Evolutionary conservation across 2,329 filamentous ascomycete genomes (phyloP), one percentile per base, ranked within the genome.

Genomic region (Diplodia scrobiculata): DNA sequence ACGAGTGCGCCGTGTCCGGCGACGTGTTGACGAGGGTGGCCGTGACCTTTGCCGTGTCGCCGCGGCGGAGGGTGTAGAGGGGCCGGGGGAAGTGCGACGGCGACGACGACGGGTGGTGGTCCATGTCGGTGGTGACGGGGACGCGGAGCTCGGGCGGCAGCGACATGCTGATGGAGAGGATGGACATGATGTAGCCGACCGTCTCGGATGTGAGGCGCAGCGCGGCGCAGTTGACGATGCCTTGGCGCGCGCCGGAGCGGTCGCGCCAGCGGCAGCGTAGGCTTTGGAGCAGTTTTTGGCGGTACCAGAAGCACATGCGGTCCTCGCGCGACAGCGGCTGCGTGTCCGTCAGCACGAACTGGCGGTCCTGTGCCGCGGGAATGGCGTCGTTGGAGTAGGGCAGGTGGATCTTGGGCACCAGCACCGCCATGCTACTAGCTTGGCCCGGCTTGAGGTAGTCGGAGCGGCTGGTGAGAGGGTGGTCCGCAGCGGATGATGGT

Each of bases 291-390:
- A 97, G 84, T 73, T 87, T 87, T 75, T 96, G 91, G 17, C 92
- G 87, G 76, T 92, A 97, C 93, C 93, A 97, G 75, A 97, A 97
- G 0, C 89, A 87, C 78, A 87, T 85, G 38, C 90, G 86, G 78
- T 97, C 93, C 51, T 85, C 86, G 69, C 95, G 91, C 0, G 91
- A 90, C 0, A 90, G 89, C 66, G 93, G 86, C 71, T 91, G 91
- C 73, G 87, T 88, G 17, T 88, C 86, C 76, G 90, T 95, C 51
- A 97, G 91, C 34, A 97, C 91, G 72, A 96, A 97, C 73, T 97
- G 93, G n/a, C 92, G 86, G 73, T 92, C 89, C n/a, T 89, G 87
- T 0, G 89, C 87, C 0, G 90, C 89, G 0, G 92, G 93, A 47
- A 97, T 91, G 1, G 89, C 83, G 1, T 88, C 88, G 73, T 92